Percentiles rank a stretch among this genome's conserved stretches.
Conservation (phyloP, 345 rosid genomes). For the Sonneratia caseolaris region DNA sequence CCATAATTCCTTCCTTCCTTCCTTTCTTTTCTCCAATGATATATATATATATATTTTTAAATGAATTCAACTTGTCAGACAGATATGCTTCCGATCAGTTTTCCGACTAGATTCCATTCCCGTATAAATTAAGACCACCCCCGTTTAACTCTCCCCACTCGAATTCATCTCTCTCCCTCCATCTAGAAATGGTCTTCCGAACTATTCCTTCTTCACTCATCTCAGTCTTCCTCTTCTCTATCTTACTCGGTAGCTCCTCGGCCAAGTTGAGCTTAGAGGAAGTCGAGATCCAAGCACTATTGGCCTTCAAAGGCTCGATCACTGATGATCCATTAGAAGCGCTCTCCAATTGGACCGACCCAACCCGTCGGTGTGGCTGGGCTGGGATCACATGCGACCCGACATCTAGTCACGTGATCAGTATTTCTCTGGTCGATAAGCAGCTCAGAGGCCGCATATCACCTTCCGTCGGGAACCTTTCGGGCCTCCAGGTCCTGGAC, state of each 20-base stretch:
- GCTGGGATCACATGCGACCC: constrained; percentile 57
- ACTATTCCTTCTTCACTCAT: neutral
- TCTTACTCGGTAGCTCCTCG: neutral
- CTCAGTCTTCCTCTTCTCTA: neutral
- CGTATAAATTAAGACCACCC: neutral
- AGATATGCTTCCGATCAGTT: neutral
- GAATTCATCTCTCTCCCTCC: neutral
- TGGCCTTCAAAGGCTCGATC: constrained; percentile 46
- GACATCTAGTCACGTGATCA: constrained; percentile 29
- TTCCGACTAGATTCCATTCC: neutral
- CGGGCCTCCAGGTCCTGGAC: constrained; percentile 89
- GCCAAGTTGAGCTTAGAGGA: neutral
- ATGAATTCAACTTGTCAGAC: neutral
- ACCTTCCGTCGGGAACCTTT: constrained; percentile 55
- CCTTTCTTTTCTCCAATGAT: no score
- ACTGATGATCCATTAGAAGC: constrained; percentile 47
- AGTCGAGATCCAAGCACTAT: constrained; percentile 44
- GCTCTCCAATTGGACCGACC: constrained; percentile 49
- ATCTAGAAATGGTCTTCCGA: neutral
- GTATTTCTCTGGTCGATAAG: constrained; percentile 42
- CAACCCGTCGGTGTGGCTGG: constrained; percentile 70
- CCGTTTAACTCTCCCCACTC: neutral
- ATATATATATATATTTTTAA: no score
- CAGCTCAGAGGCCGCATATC: constrained; percentile 64
- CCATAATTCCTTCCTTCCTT: no score